Base-by-base conservation (phyloP, 257 asterid genomes). In the Solanum chiquidenum region DNA sequence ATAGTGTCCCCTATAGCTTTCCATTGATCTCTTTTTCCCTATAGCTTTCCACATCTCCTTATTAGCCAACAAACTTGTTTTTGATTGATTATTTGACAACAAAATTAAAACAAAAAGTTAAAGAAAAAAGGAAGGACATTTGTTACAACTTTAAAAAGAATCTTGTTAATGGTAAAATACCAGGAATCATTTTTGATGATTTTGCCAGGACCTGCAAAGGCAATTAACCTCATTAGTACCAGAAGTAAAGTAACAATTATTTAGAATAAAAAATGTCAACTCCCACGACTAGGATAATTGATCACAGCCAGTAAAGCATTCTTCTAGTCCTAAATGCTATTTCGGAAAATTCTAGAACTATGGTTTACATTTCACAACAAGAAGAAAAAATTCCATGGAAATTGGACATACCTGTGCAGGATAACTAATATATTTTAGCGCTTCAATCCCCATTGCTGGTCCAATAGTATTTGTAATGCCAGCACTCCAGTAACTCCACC, bases 381-480 rank as follows among this genome's bases (percentile, higher is more conserved):
- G 84, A 46, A n/a, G 13, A 20, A 5, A 21, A 74, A 34, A 33
- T 46, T 31, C 23, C 52, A n/a, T 1, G 3, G 33, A 10, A 21
- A 18, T 73, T 4, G 69, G 83, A 87, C 93, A 88, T 87, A 74
- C 99, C 98, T 95, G 98, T 55, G 98, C 98, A 83, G 98, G 98
- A 89, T 97, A 97, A 92, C 99, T 97, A 86, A 97, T 97, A 88
- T 97, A 97, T 89, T 97, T 97, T 89, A 97, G 90, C 1, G 99
- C 98, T 91, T 97, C 98, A 85, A 97, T 97, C 86, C 99, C 99
- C 99, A 97, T 94, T 88, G 98, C 98, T 3, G 99, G 99, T 34
- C 99, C 99, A 88, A 97, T 95, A 3, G 98, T 93, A 87, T 97
- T 97, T 18, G 98, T 94, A 66, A 95, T 94, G 79, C 82, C 87